Conservation (phyloP, 2,329 filamentous ascomycete species). For the Colletotrichum filicis region DNA sequence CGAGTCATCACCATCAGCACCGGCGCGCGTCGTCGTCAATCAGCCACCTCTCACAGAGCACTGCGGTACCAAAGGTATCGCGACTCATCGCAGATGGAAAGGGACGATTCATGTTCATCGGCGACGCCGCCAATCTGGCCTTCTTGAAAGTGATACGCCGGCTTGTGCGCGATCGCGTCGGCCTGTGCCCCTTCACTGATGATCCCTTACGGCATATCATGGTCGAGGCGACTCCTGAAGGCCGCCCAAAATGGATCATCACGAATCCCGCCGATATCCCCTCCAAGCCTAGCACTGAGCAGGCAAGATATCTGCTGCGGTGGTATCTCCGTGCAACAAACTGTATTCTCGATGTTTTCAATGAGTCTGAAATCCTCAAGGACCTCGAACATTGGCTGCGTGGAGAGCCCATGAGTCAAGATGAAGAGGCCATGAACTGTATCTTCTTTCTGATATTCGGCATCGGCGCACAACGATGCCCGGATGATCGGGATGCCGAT, state of each 20-base stretch:
- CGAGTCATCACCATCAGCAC: neutral
- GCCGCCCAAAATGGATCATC: slow-evolving; percentile 40
- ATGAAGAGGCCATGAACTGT: slow-evolving; percentile 31
- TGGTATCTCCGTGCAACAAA: slow-evolving; percentile 45
- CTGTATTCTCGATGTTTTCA: slow-evolving; percentile 46
- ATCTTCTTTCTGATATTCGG: slow-evolving; percentile 44
- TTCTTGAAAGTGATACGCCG: slow-evolving; percentile 48
- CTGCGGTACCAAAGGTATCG: slow-evolving; percentile 40
- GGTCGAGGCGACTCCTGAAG: slow-evolving; percentile 46
- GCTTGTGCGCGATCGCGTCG: slow-evolving; percentile 43
- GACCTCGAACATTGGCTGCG: slow-evolving; percentile 43
- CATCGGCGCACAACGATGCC: slow-evolving; percentile 46
- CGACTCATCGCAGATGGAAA: slow-evolving; percentile 46
- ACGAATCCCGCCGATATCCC: slow-evolving; percentile 36
- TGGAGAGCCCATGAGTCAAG: slow-evolving; percentile 14
- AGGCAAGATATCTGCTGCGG: slow-evolving; percentile 42
- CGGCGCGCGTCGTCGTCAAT: slow-evolving; percentile 2
- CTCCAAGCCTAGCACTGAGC: slow-evolving; percentile 36
- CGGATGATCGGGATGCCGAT: slow-evolving; percentile 44
- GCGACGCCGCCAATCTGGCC: slow-evolving; percentile 48
- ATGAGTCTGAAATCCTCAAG: slow-evolving; percentile 41
- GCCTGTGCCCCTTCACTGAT: slow-evolving; percentile 45
- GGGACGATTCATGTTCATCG: slow-evolving; percentile 48
- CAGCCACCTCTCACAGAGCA: slow-evolving; percentile 24
- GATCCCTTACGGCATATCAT: slow-evolving; percentile 47